phyloP scores from a whole-genome alignment of 2,329 filamentous ascomycete genomes.

The Amauroascus verrucosus region DNA sequence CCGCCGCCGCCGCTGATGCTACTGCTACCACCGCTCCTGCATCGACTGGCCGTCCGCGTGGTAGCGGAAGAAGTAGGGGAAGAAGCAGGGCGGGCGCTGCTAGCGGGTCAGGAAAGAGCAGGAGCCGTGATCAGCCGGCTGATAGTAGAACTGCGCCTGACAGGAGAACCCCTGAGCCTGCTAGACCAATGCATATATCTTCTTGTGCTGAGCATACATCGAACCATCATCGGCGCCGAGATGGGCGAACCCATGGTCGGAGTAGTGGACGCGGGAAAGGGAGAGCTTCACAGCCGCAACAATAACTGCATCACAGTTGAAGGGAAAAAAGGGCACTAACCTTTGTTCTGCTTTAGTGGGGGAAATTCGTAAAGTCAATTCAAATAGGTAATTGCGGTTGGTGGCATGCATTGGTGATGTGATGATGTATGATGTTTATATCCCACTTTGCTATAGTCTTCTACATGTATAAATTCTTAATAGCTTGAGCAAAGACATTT shows the following conservation, averaged over 20 bases:
- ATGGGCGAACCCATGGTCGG: neutral
- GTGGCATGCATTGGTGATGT: too few relatives aligned
- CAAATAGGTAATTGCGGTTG: too few relatives aligned
- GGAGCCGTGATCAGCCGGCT: neutral
- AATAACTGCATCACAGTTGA: neutral
- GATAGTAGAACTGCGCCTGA: neutral
- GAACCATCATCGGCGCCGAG: neutral
- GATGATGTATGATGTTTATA: too few relatives aligned
- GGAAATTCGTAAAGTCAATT: too few relatives aligned
- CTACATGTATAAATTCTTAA: too few relatives aligned
- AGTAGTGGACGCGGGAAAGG: neutral
- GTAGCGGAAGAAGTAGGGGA: conserved; percentile 2
- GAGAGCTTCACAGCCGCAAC: neutral
- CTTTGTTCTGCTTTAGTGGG: neutral
- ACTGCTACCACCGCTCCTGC: neutral
- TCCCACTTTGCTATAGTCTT: too few relatives aligned
- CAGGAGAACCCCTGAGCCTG: neutral
- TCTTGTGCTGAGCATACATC: neutral
- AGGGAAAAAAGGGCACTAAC: neutral
- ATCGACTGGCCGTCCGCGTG: conserved; percentile 14
- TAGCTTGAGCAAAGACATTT: too few relatives aligned
- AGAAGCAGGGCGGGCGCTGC: neutral
- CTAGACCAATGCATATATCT: neutral
- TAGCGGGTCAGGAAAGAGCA: neutral
- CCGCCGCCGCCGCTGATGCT: conserved; percentile 2